Conservation (phyloP, 2,329 filamentous ascomycete genomes). For the Pseudomassariella vexata region DNA sequence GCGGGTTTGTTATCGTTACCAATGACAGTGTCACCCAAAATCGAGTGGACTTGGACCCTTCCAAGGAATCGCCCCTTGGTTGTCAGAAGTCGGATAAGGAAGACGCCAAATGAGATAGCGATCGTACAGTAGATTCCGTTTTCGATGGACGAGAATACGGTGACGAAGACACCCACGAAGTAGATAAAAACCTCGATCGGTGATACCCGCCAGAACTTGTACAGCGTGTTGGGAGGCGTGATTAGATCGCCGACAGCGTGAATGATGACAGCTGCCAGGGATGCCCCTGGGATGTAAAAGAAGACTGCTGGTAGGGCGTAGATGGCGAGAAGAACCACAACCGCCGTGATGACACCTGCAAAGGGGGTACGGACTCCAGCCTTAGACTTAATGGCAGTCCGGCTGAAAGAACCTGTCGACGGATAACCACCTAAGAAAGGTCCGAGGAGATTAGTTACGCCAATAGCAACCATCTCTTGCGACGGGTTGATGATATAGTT, state of each 20-base stretch:
- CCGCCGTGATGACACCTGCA: slow-evolving; percentile 80
- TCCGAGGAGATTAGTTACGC: slow-evolving; percentile 81
- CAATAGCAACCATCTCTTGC: slow-evolving; percentile 92
- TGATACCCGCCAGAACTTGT: slow-evolving; percentile 92
- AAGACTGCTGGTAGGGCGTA: slow-evolving; percentile 86
- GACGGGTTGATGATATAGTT: slow-evolving; percentile 95
- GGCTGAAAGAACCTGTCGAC: slow-evolving; percentile 90
- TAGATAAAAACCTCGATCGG: slow-evolving; percentile 89
- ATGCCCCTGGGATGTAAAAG: slow-evolving; percentile 83
- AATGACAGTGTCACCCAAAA: slow-evolving; percentile 68
- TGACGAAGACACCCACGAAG: slow-evolving; percentile 86
- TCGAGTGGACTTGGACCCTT: slow-evolving; percentile 75
- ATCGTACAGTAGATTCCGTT: slow-evolving; percentile 89
- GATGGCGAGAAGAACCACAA: slow-evolving; percentile 82
- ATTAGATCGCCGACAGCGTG: slow-evolving; percentile 92
- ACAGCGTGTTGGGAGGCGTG: slow-evolving; percentile 83
- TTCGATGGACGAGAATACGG: slow-evolving; percentile 83
- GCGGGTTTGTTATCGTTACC: slow-evolving; percentile 50
- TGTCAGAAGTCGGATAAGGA: slow-evolving; percentile 79
- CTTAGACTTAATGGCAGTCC: slow-evolving; percentile 96
- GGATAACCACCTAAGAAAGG: slow-evolving; percentile 91
- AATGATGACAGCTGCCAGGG: slow-evolving; percentile 84
- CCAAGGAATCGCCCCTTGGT: slow-evolving; percentile 81
- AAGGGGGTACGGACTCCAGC: slow-evolving; percentile 89
- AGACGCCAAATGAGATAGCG: slow-evolving; percentile 65